Base-by-base conservation (phyloP, 495 filamentous ascomycete species). In the Penicillium goetzii region DNA sequence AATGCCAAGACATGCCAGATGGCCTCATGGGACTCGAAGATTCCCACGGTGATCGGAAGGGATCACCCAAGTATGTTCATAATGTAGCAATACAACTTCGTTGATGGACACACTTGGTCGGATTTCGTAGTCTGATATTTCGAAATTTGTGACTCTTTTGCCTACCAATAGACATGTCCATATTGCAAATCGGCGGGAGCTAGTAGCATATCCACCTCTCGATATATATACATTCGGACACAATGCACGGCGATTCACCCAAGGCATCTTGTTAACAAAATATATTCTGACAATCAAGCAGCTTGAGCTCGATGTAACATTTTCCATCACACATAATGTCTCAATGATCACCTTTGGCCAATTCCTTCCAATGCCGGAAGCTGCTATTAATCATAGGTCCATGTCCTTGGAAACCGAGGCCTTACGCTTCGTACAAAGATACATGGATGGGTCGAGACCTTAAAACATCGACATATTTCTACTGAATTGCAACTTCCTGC, bases 1-100 rank as follows among this genome's bases (percentile, higher is more conserved):
- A 65, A 67, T 64, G 75, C 76, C 76, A 79, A 79, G 77, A 74
- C 73, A 76, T 76, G 77, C 77, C 77, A 78, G 74, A 75, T 79
- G 72, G 73, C 73, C 74, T 77, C 67, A 68, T 63, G 38, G 49
- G 49, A 49, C 50, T 66, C 41, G 25, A 67, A 56, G 56, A 60
- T 63, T 64, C 64, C 55, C 60, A 64, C 57, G 56, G 54, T 64
- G 64, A 69, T 60, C 65, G 26, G 36, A 57, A 66, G 61, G 59
- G 63, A 59, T 68, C 59, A 53, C 30, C 30, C 56, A 41, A 32
- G 57, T 58, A 59, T 68, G 65, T 56, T 28, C 12, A 34, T 33
- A 38, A 23, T 34, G 21, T 23, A 30, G 26, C 26, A 3, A 47
- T 47, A 25, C 10, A 23, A 2, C 11, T 21, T 45, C 1, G 17